Percentiles rank a stretch among this genome's conserved stretches.
These are phyloP conservation scores for Leccinum idahoense DNA, from an alignment of 1,284 basidiomycete species.

Conservation along the genomic window DNA sequence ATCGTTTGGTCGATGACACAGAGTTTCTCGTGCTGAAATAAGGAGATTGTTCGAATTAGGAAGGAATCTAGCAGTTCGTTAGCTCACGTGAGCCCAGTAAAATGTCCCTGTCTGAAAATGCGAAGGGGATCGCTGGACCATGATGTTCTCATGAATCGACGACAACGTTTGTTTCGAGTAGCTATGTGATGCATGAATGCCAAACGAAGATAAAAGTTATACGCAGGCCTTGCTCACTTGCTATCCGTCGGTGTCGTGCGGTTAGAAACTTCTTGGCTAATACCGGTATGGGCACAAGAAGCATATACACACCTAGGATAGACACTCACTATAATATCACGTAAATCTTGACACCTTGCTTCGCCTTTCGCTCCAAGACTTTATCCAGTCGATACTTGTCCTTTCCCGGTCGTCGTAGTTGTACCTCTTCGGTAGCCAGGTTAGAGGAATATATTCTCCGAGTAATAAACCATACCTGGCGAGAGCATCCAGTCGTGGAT, in stretches of 20 bases:
- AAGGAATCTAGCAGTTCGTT: slow-evolving; percentile 1
- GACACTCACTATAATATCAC: slow-evolving; percentile 83
- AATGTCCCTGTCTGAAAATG: slow-evolving; percentile 98
- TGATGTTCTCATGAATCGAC: slow-evolving; percentile 86
- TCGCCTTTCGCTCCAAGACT: slow-evolving; percentile 88
- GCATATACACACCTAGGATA: neutral
- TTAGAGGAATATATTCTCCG: neutral
- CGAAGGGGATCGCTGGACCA: slow-evolving; percentile 95
- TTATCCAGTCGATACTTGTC: slow-evolving; percentile 87
- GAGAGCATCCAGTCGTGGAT: slow-evolving; percentile 97
- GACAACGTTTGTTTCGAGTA: slow-evolving; percentile 91
- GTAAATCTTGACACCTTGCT: slow-evolving; percentile 94
- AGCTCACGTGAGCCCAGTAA: slow-evolving; percentile 91
- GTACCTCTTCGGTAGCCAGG: slow-evolving; percentile 55
- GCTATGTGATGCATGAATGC: slow-evolving; percentile 35
- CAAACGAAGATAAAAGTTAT: slow-evolving; percentile 6
- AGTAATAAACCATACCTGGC: slow-evolving; percentile 47
- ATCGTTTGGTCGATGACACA: slow-evolving; percentile 98
- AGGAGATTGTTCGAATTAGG: neutral
- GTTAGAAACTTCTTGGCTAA: slow-evolving; percentile 94
- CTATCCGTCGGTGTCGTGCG: slow-evolving; percentile 91
- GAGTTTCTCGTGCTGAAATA: slow-evolving; percentile 86
- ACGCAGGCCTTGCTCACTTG: slow-evolving; percentile 51
- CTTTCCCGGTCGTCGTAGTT: slow-evolving; percentile 79
- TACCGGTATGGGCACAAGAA: slow-evolving; percentile 3